Evolutionary conservation across 1,284 basidiomycete genomes (phyloP).

Genomic region (Ganoderma leucocontextum): DNA sequence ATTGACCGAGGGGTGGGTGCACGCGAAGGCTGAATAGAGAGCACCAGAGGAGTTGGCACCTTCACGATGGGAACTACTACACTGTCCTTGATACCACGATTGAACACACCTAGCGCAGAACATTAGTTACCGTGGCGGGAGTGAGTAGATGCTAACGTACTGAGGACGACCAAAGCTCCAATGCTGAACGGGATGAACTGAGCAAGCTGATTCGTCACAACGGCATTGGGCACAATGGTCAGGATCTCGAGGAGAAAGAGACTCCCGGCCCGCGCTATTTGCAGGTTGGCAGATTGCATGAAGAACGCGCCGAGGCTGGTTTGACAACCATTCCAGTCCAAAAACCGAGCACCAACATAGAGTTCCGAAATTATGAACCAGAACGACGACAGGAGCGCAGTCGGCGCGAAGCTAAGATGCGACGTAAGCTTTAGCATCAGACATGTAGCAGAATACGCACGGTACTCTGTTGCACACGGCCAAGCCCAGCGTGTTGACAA

Average conservation of each 20-base stretch:
- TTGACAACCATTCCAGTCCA: slow-evolving; percentile 19
- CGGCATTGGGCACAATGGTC: slow-evolving; percentile 51
- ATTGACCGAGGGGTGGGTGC: slow-evolving; percentile 1
- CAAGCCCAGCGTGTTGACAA: slow-evolving; percentile 30
- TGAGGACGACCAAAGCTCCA: slow-evolving; percentile 56
- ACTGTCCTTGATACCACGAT: slow-evolving; percentile 17
- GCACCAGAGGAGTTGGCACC: neutral
- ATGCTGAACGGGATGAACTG: slow-evolving; percentile 59
- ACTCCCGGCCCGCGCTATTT: slow-evolving; percentile 41
- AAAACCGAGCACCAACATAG: slow-evolving; percentile 48
- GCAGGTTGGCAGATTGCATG: slow-evolving; percentile 36
- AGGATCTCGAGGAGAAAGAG: slow-evolving; percentile 56
- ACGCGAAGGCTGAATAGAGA: neutral
- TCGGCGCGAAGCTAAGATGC: slow-evolving; percentile 44
- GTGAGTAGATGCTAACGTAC: slow-evolving; percentile 30
- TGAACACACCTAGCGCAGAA: slow-evolving; percentile 34
- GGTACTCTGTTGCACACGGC: slow-evolving; percentile 28
- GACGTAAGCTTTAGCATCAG: neutral
- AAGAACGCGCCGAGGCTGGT: slow-evolving; percentile 44
- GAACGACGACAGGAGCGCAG: slow-evolving; percentile 51
- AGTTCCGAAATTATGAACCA: slow-evolving; percentile 52
- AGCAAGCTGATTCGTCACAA: slow-evolving; percentile 48
- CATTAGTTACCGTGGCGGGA: neutral
- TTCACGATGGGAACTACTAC: neutral
- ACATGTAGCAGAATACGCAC: neutral